phyloP scores from a whole-genome alignment of 2,329 filamentous ascomycete species.

The Colletotrichum aenigma region DNA sequence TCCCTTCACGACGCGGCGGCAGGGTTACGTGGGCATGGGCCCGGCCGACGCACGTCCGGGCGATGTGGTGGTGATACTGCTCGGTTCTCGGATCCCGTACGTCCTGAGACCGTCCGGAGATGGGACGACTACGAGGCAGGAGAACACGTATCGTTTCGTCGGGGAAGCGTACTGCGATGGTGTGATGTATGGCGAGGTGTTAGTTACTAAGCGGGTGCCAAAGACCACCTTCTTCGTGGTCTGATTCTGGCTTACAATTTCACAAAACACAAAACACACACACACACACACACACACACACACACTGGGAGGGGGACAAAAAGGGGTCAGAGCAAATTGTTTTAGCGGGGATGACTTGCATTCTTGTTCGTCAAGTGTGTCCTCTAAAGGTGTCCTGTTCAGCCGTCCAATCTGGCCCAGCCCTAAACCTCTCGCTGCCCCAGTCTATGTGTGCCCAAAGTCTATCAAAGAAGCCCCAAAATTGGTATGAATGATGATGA shows the following conservation, averaged over 20 bases:
- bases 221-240: background rate
- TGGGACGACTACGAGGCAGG: background rate
- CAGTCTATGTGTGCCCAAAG: constrained; percentile 3
- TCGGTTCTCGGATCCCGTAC: constrained; percentile 16
- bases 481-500: background rate
- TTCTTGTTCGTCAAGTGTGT: background rate
- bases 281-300: background rate
- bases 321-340: background rate
- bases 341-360: background rate
- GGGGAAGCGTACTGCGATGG: constrained; percentile 15
- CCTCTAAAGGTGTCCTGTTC: background rate
- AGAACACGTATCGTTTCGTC: constrained; percentile 1
- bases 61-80: constrained; percentile 13
- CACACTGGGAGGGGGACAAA: background rate
- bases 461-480: background rate
- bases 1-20: constrained; percentile 5
- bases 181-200: constrained; percentile 17
- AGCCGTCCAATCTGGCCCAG: background rate
- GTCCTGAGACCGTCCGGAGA: constrained; percentile 18
- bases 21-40: constrained; percentile 17
- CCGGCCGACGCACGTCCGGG: background rate
- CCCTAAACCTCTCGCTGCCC: background rate
- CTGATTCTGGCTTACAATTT: background rate
- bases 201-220: background rate
- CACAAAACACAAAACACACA: background rate